Base-by-base conservation (phyloP, 2,329 filamentous ascomycete genomes). In the Dactylonectria macrodidyma region DNA sequence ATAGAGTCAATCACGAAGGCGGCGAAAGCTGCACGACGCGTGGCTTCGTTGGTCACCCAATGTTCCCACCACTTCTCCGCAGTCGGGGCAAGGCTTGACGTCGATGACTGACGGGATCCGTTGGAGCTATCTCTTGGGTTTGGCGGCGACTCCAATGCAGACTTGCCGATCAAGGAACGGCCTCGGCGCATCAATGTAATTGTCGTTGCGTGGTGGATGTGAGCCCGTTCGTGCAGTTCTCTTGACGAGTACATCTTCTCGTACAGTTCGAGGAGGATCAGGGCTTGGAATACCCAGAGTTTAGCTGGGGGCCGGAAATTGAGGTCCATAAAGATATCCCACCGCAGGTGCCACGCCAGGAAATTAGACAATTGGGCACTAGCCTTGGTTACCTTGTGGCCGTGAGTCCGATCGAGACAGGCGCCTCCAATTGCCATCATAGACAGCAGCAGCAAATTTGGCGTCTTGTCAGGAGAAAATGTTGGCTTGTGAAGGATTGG, bases 191-290 rank as follows among this genome's bases (percentile, higher is more conserved):
- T 98, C 66, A 98, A 84, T 0, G 95, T 97, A 71, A 99, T 90
- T 0, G 95, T 98, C 0, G 95, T 98, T 14, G 95, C 95, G 78
- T 99, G 96, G 77, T 98, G 95, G 52, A 98, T 97, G 75, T 98
- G 95, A 1, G 95, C 95, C 72, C 96, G 89, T 81, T 99, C 96
- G 80, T 99, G 96, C 36, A 98, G 85, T 66, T 94, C 92, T 71
- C 95, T 89, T 0, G 95, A 97, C 46, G 95, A 96, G 80, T 95
- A 98, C 93, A 97, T 96, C 85, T 99, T 99, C 83, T 99, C 96
- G 76, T 97, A 98, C 0, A 97, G 84, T 79, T 99, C 96, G 12
- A 98, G 86, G 5, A 98, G 86, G 5, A 98, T 85, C 59, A 98
- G 84, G 1, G 95, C 92, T 79, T 98, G 96, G 82, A 98, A 98